A percentile compares a stretch with the other conserved stretches of the same genome.
Evolutionary conservation across 345 rosid genomes (phyloP).

Genomic region (Sonneratia alba): DNA sequence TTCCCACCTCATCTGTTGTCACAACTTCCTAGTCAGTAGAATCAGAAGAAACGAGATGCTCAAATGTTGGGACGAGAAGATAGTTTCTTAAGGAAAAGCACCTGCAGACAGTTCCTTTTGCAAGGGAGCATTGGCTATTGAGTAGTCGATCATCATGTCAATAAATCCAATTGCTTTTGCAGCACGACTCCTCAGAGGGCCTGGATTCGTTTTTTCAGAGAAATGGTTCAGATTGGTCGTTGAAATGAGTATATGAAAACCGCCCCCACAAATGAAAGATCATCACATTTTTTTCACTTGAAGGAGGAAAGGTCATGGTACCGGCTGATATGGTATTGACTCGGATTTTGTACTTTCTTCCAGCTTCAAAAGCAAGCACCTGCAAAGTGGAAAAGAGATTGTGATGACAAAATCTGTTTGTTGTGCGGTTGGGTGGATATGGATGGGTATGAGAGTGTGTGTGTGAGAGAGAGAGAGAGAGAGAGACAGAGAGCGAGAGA

Average conservation of each 20-base stretch:
- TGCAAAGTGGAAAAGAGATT: slow-evolving; percentile 6
- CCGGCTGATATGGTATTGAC: slow-evolving; percentile 71
- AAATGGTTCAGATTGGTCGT: neutral
- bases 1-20: slow-evolving; percentile 84
- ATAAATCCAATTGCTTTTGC: slow-evolving; percentile 79
- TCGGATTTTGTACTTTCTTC: slow-evolving; percentile 57
- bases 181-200: slow-evolving; percentile 67
- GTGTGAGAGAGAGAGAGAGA: neutral
- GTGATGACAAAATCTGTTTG: neutral
- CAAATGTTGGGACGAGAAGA: neutral
- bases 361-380: slow-evolving; percentile 78
- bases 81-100: slow-evolving; percentile 5
- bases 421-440: neutral
- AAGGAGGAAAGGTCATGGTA: slow-evolving; percentile 10
- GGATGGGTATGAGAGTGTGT: neutral
- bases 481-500: neutral
- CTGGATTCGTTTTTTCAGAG: slow-evolving; percentile 13
- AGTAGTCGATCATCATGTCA: slow-evolving; percentile 77
- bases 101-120: slow-evolving; percentile 89
- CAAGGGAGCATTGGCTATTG: slow-evolving; percentile 69
- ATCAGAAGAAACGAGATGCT: neutral
- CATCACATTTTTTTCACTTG: neutral
- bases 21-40: neutral
- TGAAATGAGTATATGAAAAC: neutral
- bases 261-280: neutral